Evolutionary conservation across 768 basidiomycete species (phyloP).

Genomic region (Kwoniella dendrophila): DNA sequence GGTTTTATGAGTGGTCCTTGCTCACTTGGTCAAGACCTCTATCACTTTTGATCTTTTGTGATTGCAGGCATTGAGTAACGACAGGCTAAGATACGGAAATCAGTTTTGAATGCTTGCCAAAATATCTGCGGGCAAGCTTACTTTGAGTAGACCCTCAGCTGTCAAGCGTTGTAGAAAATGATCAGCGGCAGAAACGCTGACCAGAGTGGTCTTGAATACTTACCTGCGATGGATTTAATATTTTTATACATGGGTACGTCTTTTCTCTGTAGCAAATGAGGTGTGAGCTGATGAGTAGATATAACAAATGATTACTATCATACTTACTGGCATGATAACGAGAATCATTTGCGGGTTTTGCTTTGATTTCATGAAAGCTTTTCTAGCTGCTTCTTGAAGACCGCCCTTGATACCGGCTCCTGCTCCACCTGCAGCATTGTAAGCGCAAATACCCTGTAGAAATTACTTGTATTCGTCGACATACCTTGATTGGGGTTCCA

Average conservation of each 20-base stretch:
- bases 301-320: not conserved
- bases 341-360: slow-evolving; percentile 49
- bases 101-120: not conserved
- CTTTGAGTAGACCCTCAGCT: slow-evolving; percentile 18
- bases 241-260: slow-evolving; percentile 41
- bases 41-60: slow-evolving; percentile 34
- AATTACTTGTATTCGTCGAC: not conserved
- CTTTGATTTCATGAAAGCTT: slow-evolving; percentile 39
- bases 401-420: slow-evolving; percentile 33
- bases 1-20: not conserved
- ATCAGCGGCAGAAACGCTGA: too few species aligned
- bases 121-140: slow-evolving; percentile 5
- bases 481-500: slow-evolving; percentile 26
- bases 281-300: not conserved
- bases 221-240: slow-evolving; percentile 39
- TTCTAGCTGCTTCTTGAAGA: slow-evolving; percentile 35
- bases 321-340: slow-evolving; percentile 47
- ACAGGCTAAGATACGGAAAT: slow-evolving; percentile 31
- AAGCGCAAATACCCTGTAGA: not conserved
- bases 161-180: too few species aligned
- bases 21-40: slow-evolving; percentile 42
- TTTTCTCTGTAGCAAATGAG: slow-evolving; percentile 26
- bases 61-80: slow-evolving; percentile 53
- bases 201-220: too few species aligned
- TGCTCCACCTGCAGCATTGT: slow-evolving; percentile 4